Evolutionary conservation across 148 eudicot genomes (phyloP).

Genomic region (Selenicereus undatus): DNA sequence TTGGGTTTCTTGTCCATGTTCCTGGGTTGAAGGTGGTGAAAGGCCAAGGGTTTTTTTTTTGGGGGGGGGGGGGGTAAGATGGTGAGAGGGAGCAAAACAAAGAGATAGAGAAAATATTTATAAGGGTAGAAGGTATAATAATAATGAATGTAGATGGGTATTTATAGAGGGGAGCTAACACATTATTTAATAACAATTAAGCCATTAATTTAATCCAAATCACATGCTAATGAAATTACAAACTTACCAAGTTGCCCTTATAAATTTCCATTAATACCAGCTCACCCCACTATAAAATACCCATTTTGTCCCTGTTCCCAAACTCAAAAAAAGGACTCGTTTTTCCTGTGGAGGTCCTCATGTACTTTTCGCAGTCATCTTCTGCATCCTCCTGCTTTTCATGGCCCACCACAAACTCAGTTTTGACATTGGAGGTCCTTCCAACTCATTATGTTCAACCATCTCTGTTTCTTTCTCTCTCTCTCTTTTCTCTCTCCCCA

Average conservation of each 20-base stretch:
- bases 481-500: neutral
- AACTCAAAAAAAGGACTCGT: neutral
- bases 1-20: conserved; percentile 59
- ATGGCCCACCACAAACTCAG: neutral
- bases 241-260: neutral
- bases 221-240: neutral
- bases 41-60: neutral
- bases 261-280: neutral
- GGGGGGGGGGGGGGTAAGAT: neutral
- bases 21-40: conserved; percentile 2
- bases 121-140: conserved; percentile 12
- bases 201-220: neutral
- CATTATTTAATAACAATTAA: neutral
- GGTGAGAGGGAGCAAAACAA: conserved; percentile 6
- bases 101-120: neutral
- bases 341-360: neutral
- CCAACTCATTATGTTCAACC: neutral
- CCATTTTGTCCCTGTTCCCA: neutral
- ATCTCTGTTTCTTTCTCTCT: neutral
- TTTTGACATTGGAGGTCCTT: neutral
- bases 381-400: neutral
- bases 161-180: neutral
- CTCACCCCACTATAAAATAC: neutral
- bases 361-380: neutral
- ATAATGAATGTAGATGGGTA: neutral